Percentiles rank a stretch among this genome's conserved stretches.
Conservation (phyloP, 768 basidiomycete species). For the Wakefieldia striispora region DNA sequence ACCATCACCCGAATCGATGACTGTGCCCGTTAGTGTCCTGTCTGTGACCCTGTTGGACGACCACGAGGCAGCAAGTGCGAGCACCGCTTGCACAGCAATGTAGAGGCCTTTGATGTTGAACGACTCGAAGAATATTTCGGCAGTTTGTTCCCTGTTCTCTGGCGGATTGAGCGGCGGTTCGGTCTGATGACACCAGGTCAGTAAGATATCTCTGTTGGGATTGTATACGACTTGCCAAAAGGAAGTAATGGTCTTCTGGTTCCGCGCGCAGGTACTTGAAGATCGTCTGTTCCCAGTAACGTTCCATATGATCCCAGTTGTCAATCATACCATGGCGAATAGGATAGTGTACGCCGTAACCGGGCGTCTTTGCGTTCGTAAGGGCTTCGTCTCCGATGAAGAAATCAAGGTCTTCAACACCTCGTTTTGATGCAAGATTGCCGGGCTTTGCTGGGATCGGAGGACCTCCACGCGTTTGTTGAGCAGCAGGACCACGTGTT, state of each 20-base stretch:
- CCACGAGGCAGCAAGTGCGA: conserved; percentile 98
- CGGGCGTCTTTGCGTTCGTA: conserved; percentile 91
- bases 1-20: conserved; percentile 98
- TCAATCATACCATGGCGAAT: conserved; percentile 98
- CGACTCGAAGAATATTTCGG: conserved; percentile 99
- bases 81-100: conserved; percentile 97
- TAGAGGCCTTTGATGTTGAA: conserved; percentile 99
- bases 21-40: conserved; percentile 92
- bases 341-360: conserved; percentile 93
- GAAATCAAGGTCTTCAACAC: conserved; percentile 98
- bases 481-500: conserved; percentile 66
- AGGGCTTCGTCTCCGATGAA: conserved; percentile 99
- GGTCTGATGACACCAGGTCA: conserved; percentile 55
- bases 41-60: conserved; percentile 85
- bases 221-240: conserved; percentile 63
- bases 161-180: conserved; percentile 98
- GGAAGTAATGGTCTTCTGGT: conserved; percentile 98
- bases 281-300: conserved; percentile 99
- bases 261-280: conserved; percentile 99
- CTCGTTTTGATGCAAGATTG: conserved; percentile 92
- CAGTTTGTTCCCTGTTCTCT: conserved; percentile 98
- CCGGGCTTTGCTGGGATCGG: conserved; percentile 83
- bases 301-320: conserved; percentile 98
- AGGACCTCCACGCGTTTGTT: conserved; percentile 63
- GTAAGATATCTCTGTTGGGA: background rate